Conservation (phyloP, 306 rosid genomes). For the Morella rubra region DNA sequence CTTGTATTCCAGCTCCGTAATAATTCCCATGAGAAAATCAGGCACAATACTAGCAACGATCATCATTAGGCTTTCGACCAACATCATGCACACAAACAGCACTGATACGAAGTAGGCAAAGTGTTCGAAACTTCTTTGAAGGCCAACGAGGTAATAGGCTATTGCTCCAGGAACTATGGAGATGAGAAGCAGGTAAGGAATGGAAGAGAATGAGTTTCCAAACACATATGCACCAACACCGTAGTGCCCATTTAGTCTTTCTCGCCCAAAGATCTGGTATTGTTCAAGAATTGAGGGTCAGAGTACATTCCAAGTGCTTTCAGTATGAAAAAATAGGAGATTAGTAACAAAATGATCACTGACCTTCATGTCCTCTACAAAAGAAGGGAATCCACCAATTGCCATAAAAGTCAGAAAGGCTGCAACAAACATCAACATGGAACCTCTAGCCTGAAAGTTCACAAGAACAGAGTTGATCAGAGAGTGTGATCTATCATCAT, state of each 20-base stretch:
- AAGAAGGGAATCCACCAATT: constrained; percentile 69
- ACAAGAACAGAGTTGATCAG: neutral
- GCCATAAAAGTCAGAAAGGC: constrained; percentile 69
- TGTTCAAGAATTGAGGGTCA: neutral
- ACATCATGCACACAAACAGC: constrained; percentile 37
- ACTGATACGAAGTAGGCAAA: constrained; percentile 39
- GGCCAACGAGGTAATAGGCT: constrained; percentile 49
- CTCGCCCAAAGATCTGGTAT: constrained; percentile 49
- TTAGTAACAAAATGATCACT: neutral
- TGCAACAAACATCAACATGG: constrained; percentile 54
- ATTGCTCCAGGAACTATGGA: constrained; percentile 50
- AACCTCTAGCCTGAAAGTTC: constrained; percentile 52
- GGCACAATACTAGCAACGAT: constrained; percentile 54
- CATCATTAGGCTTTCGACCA: constrained; percentile 70
- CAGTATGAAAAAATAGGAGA: neutral
- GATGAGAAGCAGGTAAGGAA: constrained; percentile 49
- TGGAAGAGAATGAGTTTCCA: constrained; percentile 44
- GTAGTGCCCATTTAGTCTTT: constrained; percentile 62
- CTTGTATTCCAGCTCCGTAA: constrained; percentile 51
- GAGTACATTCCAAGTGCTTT: neutral
- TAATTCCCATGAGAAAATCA: constrained; percentile 54
- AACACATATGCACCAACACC: constrained; percentile 45
- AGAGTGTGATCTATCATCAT: neutral
- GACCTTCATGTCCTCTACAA: constrained; percentile 79
- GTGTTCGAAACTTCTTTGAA: constrained; percentile 40